Evolutionary conservation across 345 rosid genomes (phyloP).

Genomic region (Corymbia maculata): DNA sequence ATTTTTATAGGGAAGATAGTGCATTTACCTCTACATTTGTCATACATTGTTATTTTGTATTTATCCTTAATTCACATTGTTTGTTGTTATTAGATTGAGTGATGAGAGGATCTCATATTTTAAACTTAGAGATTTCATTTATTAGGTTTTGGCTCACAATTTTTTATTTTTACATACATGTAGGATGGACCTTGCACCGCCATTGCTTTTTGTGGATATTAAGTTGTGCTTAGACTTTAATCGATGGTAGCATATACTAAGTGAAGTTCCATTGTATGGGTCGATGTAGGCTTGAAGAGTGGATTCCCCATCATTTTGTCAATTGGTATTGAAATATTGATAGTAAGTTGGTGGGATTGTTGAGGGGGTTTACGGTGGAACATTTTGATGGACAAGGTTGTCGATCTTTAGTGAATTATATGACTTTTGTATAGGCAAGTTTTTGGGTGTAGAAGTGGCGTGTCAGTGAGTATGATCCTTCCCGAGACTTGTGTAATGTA

Average conservation of each 20-base stretch:
- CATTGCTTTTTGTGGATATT: not conserved
- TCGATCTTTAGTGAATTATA: not conserved
- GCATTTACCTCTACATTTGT: not conserved
- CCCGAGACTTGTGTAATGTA: not conserved
- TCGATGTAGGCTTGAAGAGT: not conserved
- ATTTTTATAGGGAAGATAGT: not conserved
- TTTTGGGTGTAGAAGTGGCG: not conserved
- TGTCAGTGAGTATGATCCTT: not conserved
- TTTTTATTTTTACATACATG: not conserved
- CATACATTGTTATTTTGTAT: not conserved
- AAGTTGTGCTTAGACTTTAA: not conserved
- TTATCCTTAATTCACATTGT: not conserved
- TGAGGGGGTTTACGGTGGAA: no score
- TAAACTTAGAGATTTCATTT: not conserved
- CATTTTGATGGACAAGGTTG: not conserved
- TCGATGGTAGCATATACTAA: not conserved
- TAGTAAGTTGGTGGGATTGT: not conserved
- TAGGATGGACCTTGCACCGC: not conserved
- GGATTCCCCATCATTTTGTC: not conserved
- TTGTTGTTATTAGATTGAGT: rapidly evolving
- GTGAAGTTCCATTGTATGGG: not conserved
- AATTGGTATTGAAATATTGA: not conserved
- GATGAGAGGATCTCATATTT: not conserved
- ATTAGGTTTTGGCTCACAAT: not conserved
- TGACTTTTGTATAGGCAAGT: not conserved